These are phyloP conservation scores for Diatrype stigma DNA, from an alignment of 2,329 filamentous ascomycete species.

Conservation along the genomic window DNA sequence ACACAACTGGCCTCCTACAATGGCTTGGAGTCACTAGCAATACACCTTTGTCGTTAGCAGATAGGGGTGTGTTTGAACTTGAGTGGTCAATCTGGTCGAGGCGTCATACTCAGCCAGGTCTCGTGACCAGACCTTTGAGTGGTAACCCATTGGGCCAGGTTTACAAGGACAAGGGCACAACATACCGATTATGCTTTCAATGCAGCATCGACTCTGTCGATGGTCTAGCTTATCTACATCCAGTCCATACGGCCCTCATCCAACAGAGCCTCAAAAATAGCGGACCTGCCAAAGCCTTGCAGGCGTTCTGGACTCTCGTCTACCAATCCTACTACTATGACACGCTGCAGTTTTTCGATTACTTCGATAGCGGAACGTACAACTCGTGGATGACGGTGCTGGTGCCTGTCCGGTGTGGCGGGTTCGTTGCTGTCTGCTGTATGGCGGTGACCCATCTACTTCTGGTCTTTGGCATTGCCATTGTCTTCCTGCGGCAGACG, in stretches of 20 bases:
- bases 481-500: slow-evolving; percentile 1
- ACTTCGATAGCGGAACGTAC: slow-evolving; percentile 2
- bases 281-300: slow-evolving; percentile 1
- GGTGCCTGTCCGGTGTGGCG: background rate
- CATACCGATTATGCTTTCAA: slow-evolving; percentile 1
- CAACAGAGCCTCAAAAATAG: background rate
- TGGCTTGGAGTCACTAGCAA: slow-evolving; percentile 1
- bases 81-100: background rate
- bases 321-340: slow-evolving; percentile 7
- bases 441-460: background rate
- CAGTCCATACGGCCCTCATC: slow-evolving; percentile 2
- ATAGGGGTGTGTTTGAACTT: background rate
- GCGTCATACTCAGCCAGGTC: background rate
- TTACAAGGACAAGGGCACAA: slow-evolving; percentile 1
- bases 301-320: slow-evolving; percentile 5
- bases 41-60: background rate
- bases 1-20: slow-evolving; percentile 1
- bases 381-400: slow-evolving; percentile 1
- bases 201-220: background rate
- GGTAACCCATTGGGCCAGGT: slow-evolving; percentile 2
- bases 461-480: background rate
- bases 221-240: slow-evolving; percentile 2
- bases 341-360: slow-evolving; percentile 5
- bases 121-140: background rate
- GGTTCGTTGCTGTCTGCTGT: slow-evolving; percentile 1